Evolutionary conservation across 768 basidiomycete species (phyloP).

Genomic region (Rhodotorula babjevae): DNA sequence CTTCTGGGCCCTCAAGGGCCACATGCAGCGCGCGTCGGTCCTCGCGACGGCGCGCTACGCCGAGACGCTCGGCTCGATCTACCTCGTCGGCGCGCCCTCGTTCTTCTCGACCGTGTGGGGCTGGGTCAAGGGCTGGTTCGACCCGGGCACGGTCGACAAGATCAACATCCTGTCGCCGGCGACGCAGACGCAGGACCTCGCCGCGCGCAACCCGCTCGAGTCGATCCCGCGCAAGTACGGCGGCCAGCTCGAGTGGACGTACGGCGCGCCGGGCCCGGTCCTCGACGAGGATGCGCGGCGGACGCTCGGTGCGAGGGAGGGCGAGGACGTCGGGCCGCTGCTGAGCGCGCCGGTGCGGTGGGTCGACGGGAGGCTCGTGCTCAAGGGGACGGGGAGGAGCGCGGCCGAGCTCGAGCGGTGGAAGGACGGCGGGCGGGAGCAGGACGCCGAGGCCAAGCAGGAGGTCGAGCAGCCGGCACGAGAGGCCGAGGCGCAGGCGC

Average conservation of each 20-base stretch:
- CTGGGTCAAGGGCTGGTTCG: slow-evolving; percentile 60
- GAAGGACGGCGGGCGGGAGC: not conserved
- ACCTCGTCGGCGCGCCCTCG: slow-evolving; percentile 68
- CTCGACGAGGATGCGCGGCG: slow-evolving; percentile 54
- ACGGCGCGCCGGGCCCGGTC: slow-evolving; percentile 58
- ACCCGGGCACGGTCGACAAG: slow-evolving; percentile 51
- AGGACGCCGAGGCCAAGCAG: too few species aligned
- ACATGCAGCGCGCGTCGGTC: slow-evolving; percentile 68
- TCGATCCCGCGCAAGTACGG: slow-evolving; percentile 69
- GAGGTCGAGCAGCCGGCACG: too few species aligned
- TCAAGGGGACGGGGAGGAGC: not conserved
- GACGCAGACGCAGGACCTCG: slow-evolving; percentile 46
- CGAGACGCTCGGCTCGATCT: slow-evolving; percentile 63
- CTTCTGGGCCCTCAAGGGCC: slow-evolving; percentile 56
- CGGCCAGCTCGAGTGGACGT: slow-evolving; percentile 67
- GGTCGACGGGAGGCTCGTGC: not conserved
- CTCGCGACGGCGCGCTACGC: slow-evolving; percentile 77
- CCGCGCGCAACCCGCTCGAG: slow-evolving; percentile 48
- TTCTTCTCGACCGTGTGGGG: slow-evolving; percentile 80
- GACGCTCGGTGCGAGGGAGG: slow-evolving; percentile 7
- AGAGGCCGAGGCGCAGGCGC: too few species aligned
- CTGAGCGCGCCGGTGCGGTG: slow-evolving; percentile 28
- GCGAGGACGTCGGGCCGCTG: not conserved
- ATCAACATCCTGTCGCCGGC: slow-evolving; percentile 59
- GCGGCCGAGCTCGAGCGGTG: not conserved